Evolutionary conservation across 1,284 basidiomycete species (phyloP), one percentile per base, ranked within the genome.

Genomic region (Austroboletus niveus): DNA sequence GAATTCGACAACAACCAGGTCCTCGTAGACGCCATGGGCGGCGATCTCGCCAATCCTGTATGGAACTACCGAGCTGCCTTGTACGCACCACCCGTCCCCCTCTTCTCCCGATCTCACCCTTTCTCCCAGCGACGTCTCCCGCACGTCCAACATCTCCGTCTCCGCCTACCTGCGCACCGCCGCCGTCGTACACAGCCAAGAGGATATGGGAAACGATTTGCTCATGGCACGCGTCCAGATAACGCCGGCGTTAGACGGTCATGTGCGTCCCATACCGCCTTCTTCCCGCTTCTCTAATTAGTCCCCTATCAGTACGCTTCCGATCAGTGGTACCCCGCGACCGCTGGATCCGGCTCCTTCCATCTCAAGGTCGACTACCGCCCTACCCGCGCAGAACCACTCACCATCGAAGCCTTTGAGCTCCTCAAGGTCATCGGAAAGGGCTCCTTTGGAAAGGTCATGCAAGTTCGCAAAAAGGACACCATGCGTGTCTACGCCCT

Each of bases 1-100:
- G 95, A 98, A 72, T 99, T 98, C 75, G 96, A 99, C 79, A 98
- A 98, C 84, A 99, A 99, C 74, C 95, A 99, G 72, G 88, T 99
- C 58, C 76, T 99, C 60, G 89, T 98, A 57, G 95, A 98, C 75
- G 94, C 95, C 8, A 80, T 98, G 58, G 94, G 92, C 6, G 96
- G 96, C 34, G 93, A 98, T 69, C 77, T 89, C 39, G 66, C 79
- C 12, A 82, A 75, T 63, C 96, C 96, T 1, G 82, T 92, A 45
- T 99, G 95, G 95, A 95, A 96, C 77, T 98, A 95, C 69, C 85
- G 88, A 48, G 93, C 96, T n/a, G 86, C 94, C 58, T 99, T 98
- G 92, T 94, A 68, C 63, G 87, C 79, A 32, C 50, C 45, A 5
- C 41, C 27, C 17, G 12, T 11, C 10, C 22, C 42, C 36, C 35